phyloP scores from a whole-genome alignment of 2,329 filamentous ascomycete genomes.

The Xylaria arbuscula region DNA sequence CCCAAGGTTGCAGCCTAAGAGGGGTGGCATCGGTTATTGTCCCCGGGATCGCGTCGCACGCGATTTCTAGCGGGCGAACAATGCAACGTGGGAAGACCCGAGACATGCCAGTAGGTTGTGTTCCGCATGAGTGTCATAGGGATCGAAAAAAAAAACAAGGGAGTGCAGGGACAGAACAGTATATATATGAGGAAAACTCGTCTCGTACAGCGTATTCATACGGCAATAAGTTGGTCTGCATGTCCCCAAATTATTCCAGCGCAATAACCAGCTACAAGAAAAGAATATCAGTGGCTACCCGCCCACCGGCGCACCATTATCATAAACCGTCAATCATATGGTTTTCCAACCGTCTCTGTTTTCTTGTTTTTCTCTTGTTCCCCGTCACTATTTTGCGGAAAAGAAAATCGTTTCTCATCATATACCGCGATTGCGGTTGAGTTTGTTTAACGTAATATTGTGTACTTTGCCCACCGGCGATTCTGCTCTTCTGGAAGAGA shows the following conservation, averaged over 20 bases:
- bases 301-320: slow-evolving; percentile 15
- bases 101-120: slow-evolving; percentile 17
- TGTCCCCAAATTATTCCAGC: slow-evolving; percentile 15
- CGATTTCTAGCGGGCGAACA: slow-evolving; percentile 20
- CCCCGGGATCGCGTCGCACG: slow-evolving; percentile 13
- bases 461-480: slow-evolving; percentile 34
- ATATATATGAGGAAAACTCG: slow-evolving; percentile 17
- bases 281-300: slow-evolving; percentile 28
- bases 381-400: not conserved
- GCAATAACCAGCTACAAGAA: slow-evolving; percentile 16
- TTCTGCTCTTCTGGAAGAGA: slow-evolving; percentile 29
- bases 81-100: slow-evolving; percentile 32
- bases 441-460: slow-evolving; percentile 41
- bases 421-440: slow-evolving; percentile 38
- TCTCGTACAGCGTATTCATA: slow-evolving; percentile 36
- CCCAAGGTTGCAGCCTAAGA: slow-evolving; percentile 36
- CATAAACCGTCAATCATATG: slow-evolving; percentile 27
- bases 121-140: slow-evolving; percentile 18
- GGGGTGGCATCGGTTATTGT: slow-evolving; percentile 9
- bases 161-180: slow-evolving; percentile 9
- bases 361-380: not conserved
- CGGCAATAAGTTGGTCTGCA: slow-evolving; percentile 31
- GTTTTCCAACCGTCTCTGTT: slow-evolving; percentile 29
- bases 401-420: slow-evolving; percentile 46
- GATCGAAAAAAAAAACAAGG: slow-evolving; percentile 4